These are phyloP conservation scores for Coemansia sp. DNA, from an alignment of 192 early-diverging fungal species.

Conservation along the genomic window DNA sequence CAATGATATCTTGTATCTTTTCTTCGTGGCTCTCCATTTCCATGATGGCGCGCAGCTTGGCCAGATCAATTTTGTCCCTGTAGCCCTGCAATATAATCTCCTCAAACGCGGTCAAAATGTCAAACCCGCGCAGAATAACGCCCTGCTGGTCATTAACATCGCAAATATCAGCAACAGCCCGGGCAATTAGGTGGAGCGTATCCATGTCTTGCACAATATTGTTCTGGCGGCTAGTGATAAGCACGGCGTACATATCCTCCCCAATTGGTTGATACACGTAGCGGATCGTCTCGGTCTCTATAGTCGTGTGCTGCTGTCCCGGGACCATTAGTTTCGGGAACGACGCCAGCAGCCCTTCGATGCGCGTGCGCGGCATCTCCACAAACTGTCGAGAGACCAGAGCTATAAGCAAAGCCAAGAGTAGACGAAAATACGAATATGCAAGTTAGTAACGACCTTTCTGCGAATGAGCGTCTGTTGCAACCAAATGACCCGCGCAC, in stretches of 20 bases:
- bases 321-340: slow-evolving; percentile 94
- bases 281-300: slow-evolving; percentile 94
- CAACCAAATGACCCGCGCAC: too few species aligned
- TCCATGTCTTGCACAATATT: slow-evolving; percentile 99
- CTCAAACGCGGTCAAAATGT: slow-evolving; percentile 89
- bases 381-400: slow-evolving; percentile 93
- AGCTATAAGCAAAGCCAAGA: slow-evolving; percentile 44
- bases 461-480: too few species aligned
- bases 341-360: slow-evolving; percentile 92
- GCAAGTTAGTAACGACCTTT: neutral
- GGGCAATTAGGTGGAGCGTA: slow-evolving; percentile 89
- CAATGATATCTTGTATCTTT: slow-evolving; percentile 92
- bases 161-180: slow-evolving; percentile 87
- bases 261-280: slow-evolving; percentile 99
- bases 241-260: slow-evolving; percentile 83
- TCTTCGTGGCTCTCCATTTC: slow-evolving; percentile 99
- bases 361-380: slow-evolving; percentile 93
- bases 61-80: slow-evolving; percentile 85
- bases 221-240: slow-evolving; percentile 93
- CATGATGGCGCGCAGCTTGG: slow-evolving; percentile 87
- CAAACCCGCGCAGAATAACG: slow-evolving; percentile 80
- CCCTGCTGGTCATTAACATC: slow-evolving; percentile 80
- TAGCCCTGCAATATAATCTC: slow-evolving; percentile 90
- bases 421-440: neutral
- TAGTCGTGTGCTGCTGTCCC: slow-evolving; percentile 90